Conservation (phyloP, 2,329 filamentous ascomycete genomes). For the Sphaerulina populicola region DNA sequence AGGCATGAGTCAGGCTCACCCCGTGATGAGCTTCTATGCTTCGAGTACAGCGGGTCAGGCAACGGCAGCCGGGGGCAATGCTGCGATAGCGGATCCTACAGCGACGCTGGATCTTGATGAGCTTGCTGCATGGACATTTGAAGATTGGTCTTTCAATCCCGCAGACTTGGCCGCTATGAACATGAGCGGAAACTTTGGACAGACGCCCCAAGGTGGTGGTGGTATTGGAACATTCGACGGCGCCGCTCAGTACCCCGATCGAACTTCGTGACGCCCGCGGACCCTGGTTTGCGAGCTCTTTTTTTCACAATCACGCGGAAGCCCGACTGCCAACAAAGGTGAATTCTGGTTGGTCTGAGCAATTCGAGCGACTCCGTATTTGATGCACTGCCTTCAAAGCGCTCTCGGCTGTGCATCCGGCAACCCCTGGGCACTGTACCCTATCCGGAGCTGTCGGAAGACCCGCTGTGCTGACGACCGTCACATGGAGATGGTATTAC, state of each 20-base stretch:
- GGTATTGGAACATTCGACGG: background rate
- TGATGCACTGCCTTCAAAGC: too few relatives aligned
- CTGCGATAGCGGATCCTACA: background rate
- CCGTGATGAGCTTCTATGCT: slow-evolving; percentile 8
- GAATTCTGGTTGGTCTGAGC: too few relatives aligned
- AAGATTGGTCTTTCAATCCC: slow-evolving; percentile 26
- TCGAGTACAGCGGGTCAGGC: background rate
- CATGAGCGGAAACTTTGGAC: background rate
- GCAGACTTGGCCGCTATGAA: slow-evolving; percentile 16
- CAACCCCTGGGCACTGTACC: too few relatives aligned
- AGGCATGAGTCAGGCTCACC: background rate
- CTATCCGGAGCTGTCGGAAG: too few relatives aligned
- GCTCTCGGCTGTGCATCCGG: too few relatives aligned
- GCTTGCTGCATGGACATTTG: slow-evolving; percentile 29
- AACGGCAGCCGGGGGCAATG: background rate
- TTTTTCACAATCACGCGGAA: too few relatives aligned
- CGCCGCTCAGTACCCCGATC: background rate
- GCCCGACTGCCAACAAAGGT: too few relatives aligned
- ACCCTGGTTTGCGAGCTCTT: too few relatives aligned
- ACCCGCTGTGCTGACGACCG: too few relatives aligned
- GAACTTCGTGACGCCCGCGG: background rate
- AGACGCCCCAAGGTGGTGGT: background rate
- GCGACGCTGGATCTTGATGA: slow-evolving; percentile 26
- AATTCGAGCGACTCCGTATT: too few relatives aligned
- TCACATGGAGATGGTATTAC: too few relatives aligned